Base-by-base conservation (phyloP, 345 rosid genomes). In the Populus alba region DNA sequence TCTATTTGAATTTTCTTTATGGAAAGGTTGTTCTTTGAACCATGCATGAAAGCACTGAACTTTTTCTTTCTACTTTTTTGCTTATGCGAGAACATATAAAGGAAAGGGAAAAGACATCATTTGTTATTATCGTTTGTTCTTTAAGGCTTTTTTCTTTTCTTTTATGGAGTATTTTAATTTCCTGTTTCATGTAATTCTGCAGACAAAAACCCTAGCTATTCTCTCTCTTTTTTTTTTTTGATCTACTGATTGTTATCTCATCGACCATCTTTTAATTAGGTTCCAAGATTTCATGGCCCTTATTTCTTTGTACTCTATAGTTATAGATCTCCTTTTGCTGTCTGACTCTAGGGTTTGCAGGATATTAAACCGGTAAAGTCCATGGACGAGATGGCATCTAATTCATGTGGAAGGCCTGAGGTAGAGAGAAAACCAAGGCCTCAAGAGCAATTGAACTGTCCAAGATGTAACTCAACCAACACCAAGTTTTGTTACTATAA, bases 391-490 rank as follows among this genome's bases (percentile, higher is more conserved):
- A 77, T 73, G 47, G 37, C 70, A 73, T 55, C 77, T 49, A 73
- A 41, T 53, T 13, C 78, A 43, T 70, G 83, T n/a, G 35, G 73
- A 51, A 78, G 76, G 75, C 75, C 75, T 29, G 31, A 45, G 66
- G 31, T 75, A 49, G 81, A 84, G 87, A 82, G 73, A 69, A 78
- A 81, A 59, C 70, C 78, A 73, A 76, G 71, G 73, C 84, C 84
- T 3, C 81, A 73, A 51, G 84, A 81, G 75, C 84, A 81, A 63
- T 25, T 81, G 68, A 81, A 84, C 70, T 81, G 81, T 73, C 82
- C 82, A n/a, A 51, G 83, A 81, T 81, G 87, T 37, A 81, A 78
- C 70, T 81, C 82, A 33, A 75, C 77, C 62, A 76, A 77, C 51
- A 72, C 73, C 66, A 76, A 84, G 66, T 79, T 79, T 66, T 79